phyloP scores from a whole-genome alignment of 129 eudicot species.

The Chrysanthemum lavandulifolium region DNA sequence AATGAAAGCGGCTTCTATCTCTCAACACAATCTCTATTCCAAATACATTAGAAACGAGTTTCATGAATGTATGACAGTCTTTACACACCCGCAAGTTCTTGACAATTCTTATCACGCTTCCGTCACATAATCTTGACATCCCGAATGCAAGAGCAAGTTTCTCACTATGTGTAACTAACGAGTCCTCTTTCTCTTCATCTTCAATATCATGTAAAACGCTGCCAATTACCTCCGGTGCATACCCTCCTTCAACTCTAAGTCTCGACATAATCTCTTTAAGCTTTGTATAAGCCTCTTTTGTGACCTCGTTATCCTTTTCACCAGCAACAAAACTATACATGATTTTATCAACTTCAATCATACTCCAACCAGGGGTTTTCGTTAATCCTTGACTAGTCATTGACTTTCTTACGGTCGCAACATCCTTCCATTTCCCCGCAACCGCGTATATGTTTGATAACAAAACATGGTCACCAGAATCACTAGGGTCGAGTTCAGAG shows the following conservation, averaged over 20 bases:
- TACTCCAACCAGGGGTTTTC: conserved; percentile 48
- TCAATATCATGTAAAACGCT: conserved; percentile 62
- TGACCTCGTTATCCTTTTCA: conserved; percentile 26
- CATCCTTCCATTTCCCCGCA: conserved; percentile 49
- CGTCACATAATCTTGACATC: conserved; percentile 42
- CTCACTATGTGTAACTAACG: conserved; percentile 51
- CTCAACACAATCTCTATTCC: conserved; percentile 46
- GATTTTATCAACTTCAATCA: conserved; percentile 36
- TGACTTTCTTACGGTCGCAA: conserved; percentile 29
- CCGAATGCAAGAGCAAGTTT: conserved; percentile 61
- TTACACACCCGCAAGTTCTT: conserved; percentile 57
- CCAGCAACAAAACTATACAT: conserved; percentile 54
- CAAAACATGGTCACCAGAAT: conserved; percentile 46
- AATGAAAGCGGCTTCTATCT: conserved; percentile 61
- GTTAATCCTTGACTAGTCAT: conserved; percentile 29
- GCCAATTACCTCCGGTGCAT: conserved; percentile 40
- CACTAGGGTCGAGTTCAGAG: conserved; percentile 32
- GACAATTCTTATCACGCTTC: conserved; percentile 38
- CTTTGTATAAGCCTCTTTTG: conserved; percentile 41
- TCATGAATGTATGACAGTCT: conserved; percentile 59
- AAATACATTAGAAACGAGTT: conserved; percentile 49
- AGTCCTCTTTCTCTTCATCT: conserved; percentile 62
- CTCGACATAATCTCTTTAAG: conserved; percentile 42
- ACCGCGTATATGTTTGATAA: conserved; percentile 43
- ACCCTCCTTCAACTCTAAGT: conserved; percentile 53